Evolutionary conservation across 768 basidiomycete genomes (phyloP).

Genomic region (Chalciporus pseudorubinellus): DNA sequence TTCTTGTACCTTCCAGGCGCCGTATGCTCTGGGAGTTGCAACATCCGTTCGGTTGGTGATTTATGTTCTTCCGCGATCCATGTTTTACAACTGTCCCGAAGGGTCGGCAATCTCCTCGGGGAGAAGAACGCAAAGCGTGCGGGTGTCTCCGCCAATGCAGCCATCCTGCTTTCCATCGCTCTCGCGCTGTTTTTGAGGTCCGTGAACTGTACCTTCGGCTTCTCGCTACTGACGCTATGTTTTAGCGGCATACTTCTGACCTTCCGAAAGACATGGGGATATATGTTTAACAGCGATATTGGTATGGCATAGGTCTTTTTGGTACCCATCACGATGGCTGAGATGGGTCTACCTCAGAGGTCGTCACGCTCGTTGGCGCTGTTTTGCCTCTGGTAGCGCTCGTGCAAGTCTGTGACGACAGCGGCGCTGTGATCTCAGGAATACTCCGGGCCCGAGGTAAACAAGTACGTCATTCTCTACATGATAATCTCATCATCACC

Average conservation of each 20-base stretch:
- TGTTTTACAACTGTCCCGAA: constrained; percentile 24
- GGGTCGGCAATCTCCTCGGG: constrained; percentile 87
- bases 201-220: constrained; percentile 1
- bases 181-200: constrained; percentile 65
- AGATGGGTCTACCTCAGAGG: constrained; percentile 13
- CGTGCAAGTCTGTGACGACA: constrained; percentile 82
- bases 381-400: constrained; percentile 76
- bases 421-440: constrained; percentile 67
- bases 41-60: constrained; percentile 71
- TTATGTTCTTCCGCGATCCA: not conserved
- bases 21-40: constrained; percentile 78
- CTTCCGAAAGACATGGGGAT: constrained; percentile 67
- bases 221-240: not conserved
- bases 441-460: constrained; percentile 82
- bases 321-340: not conserved
- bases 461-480: constrained; percentile 41
- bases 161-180: constrained; percentile 61
- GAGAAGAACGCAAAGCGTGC: constrained; percentile 75
- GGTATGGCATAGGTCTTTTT: constrained; percentile 31
- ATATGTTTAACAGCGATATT: constrained; percentile 70
- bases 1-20: constrained; percentile 78
- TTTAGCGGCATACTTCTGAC: constrained; percentile 50
- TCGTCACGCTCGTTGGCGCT: constrained; percentile 43
- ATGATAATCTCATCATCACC: not conserved
- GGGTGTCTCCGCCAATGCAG: constrained; percentile 58